Evolutionary conservation across 2,329 filamentous ascomycete genomes (phyloP), one percentile per base, ranked within the genome.

Genomic region (Chaetomium sp.): DNA sequence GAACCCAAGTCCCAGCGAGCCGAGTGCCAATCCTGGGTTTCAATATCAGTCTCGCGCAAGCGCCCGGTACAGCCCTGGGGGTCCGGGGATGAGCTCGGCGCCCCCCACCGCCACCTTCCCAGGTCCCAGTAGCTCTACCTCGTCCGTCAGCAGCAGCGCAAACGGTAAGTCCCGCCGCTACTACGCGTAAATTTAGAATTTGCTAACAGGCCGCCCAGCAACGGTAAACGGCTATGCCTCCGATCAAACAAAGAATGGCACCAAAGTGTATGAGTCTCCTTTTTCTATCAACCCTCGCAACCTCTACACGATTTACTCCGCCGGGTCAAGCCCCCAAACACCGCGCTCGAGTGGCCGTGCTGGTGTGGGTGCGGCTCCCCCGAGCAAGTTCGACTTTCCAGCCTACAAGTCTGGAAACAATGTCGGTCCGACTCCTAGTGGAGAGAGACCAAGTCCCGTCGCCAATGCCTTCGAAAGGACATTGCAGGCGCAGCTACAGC

Each of bases 181-280:
- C 16, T 21, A 16, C 3, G 16, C 45, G 4, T 23, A 4, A 13
- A 8, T 9, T n/a, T 27, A 4, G 7, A 25, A 13, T 33, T 63
- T 56, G 10, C 54, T 64, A 55, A 60, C 67, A 64, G 54, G 61
- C 53, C n/a, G 2, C 16, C 10, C 23, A 68, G 70, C 69, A 13
- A 68, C 68, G 35, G 67, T 66, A 1, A 68, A 68, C 57, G 65
- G 69, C 12, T 66, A 66, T 29, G 63, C 64, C 54, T 54, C 73
- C 12, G 60, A 70, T 56, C 72, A 72, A 67, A 72, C 71, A 65
- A 72, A 67, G 45, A 72, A 74, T 33, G 74, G 74, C 49, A 76
- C 79, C 67, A 79, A 80, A 78, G 80, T 82, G 82, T 85, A 85
- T 78, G 82, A 64, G 60, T 66, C 69, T 70, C 67, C 73, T 63